Conservation (phyloP, 2,329 filamentous ascomycete genomes). For the Byssoonygena ceratinophila region DNA sequence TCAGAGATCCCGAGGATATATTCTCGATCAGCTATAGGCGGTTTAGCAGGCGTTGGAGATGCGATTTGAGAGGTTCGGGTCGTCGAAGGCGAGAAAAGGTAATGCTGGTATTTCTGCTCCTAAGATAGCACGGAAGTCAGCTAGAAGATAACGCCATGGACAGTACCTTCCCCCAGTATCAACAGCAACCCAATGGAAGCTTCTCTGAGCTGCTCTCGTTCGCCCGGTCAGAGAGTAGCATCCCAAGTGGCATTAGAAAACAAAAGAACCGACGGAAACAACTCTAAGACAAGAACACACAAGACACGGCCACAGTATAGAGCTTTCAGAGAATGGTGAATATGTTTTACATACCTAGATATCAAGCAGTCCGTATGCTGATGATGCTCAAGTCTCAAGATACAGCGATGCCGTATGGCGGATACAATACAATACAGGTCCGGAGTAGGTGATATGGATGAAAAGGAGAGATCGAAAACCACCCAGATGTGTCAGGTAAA, state of each 20-base stretch:
- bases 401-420: slow-evolving; percentile 3
- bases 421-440: slow-evolving; percentile 9
- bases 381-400: background rate
- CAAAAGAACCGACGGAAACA: too few relatives aligned
- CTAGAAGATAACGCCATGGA: background rate
- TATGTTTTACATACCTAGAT: slow-evolving; percentile 1
- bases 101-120: background rate
- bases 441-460: background rate
- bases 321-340: background rate
- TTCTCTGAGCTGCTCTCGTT: background rate
- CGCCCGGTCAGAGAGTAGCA: background rate
- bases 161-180: background rate
- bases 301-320: background rate
- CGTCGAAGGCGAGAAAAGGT: background rate
- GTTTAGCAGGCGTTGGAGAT: too few relatives aligned
- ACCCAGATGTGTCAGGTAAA: background rate
- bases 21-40: too few relatives aligned
- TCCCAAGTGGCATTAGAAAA: too few relatives aligned
- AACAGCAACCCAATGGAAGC: background rate
- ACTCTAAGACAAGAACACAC: background rate
- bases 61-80: too few relatives aligned
- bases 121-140: background rate
- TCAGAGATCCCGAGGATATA: background rate
- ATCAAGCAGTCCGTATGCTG: background rate
- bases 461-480: background rate